Evolutionary conservation across 805 yeast species (phyloP), one percentile per base, ranked within the genome.

Genomic region (Maudiozyma serrabonitensis): DNA sequence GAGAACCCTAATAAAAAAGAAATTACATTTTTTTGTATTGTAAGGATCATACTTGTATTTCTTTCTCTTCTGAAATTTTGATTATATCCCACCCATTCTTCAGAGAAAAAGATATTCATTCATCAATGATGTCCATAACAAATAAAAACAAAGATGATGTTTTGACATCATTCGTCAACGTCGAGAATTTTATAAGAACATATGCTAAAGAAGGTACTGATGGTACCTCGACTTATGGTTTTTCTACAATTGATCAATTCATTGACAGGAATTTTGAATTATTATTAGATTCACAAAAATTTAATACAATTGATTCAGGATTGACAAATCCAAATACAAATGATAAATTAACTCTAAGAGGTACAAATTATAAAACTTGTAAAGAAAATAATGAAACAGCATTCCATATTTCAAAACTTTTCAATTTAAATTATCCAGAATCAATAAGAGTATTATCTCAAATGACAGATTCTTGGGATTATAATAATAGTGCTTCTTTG

Each of bases 351-450:
- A 57, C 68, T 1, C 53, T 79, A 39, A 69, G 81, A 47, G 73
- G 71, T 19, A 59, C 70, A 7, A 59, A 67, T 11, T 73, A 70
- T 55, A 59, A 70, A 2, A 62, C 72, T 21, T 62, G 70, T 1
- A 58, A 67, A 18, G 57, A 63, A 12, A 66, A 69, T 43, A 65
- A 69, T 40, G 59, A 68, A 15, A 69, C 68, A 47, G 78, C 82
- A 5, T 52, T 58, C 5, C 68, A 66, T 16, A 57, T 81, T 32
- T 59, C 78, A 2, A 54, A 66, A 1, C 19, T 66, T 2, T 61
- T 81, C 31, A 55, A 66, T 0, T 49, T 79, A 5, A 75, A 75
- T 54, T 57, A 59, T 16, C 52, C 63, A 7, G 85, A 82, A 55
- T 68, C 72, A 1, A 62, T 77, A n/a, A 70, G 84, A 56, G 64